Percentiles rank a stretch among this genome's conserved stretches.
Conservation (phyloP, 2,329 filamentous ascomycete species). For the Fusarium abutilonis region DNA sequence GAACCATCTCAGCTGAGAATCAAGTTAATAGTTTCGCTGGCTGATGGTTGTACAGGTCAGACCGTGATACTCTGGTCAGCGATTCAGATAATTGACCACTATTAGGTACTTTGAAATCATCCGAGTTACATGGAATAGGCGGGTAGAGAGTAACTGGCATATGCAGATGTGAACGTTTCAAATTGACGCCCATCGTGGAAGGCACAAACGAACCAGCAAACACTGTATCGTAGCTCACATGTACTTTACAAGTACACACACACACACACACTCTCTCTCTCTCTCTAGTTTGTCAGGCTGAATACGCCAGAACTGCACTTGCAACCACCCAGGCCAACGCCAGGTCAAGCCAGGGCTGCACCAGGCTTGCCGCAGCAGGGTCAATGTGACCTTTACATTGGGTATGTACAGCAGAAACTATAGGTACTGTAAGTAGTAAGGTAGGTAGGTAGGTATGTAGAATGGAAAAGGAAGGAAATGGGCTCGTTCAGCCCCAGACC, state of each 20-base stretch:
- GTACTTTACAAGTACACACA: slow-evolving; percentile 19
- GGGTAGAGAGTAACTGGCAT: neutral
- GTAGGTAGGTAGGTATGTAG: no score
- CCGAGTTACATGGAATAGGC: no score
- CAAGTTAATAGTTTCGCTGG: slow-evolving; percentile 3
- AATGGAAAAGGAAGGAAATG: neutral
- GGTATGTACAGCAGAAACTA: neutral
- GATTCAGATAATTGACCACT: no score
- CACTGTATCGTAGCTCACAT: slow-evolving; percentile 10
- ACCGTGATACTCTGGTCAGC: no score
- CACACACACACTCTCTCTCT: neutral
- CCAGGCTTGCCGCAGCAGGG: slow-evolving; percentile 33
- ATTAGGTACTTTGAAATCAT: no score
- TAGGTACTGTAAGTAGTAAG: no score
- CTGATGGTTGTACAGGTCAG: neutral
- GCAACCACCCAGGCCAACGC: slow-evolving; percentile 26
- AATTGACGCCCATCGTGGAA: slow-evolving; percentile 5
- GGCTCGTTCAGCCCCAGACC: neutral
- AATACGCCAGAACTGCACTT: slow-evolving; percentile 28
- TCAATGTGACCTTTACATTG: slow-evolving; percentile 21
- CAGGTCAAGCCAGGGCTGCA: slow-evolving; percentile 13
- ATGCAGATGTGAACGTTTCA: slow-evolving; percentile 18
- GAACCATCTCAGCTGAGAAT: slow-evolving; percentile 22
- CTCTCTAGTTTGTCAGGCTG: slow-evolving; percentile 25
- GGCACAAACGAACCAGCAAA: neutral